Evolutionary conservation across 805 yeast species (phyloP).

Genomic region (Kodamaea hsintzibuensis): DNA sequence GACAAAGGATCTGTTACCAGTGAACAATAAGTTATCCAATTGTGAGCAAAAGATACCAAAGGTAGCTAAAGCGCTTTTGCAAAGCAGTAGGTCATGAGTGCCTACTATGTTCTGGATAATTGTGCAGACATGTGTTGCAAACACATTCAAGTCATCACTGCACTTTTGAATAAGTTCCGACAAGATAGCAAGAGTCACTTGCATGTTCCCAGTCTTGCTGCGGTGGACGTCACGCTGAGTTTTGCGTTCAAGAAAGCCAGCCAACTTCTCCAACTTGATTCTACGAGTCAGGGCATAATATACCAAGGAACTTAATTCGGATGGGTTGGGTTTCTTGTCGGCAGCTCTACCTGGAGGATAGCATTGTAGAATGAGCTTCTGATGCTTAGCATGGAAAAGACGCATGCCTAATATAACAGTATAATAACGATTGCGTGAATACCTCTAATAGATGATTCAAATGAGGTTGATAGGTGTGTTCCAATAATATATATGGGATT

Average conservation of each 20-base stretch:
- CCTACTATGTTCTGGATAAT: slow-evolving; percentile 55
- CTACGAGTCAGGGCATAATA: slow-evolving; percentile 91
- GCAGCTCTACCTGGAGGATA: slow-evolving; percentile 86
- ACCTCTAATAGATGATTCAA: too few relatives aligned
- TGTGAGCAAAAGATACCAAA: slow-evolving; percentile 46
- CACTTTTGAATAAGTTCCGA: slow-evolving; percentile 72
- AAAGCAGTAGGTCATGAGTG: slow-evolving; percentile 61
- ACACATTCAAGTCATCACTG: slow-evolving; percentile 78
- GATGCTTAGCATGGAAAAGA: slow-evolving; percentile 74
- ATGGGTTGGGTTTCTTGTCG: slow-evolving; percentile 90
- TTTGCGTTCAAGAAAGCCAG: slow-evolving; percentile 62
- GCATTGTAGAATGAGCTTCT: slow-evolving; percentile 84
- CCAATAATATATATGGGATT: background rate
- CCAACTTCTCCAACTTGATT: slow-evolving; percentile 85
- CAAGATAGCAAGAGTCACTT: slow-evolving; percentile 75
- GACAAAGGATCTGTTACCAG: slow-evolving; percentile 64
- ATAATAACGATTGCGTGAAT: background rate
- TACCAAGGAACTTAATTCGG: slow-evolving; percentile 83
- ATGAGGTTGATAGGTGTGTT: too few relatives aligned
- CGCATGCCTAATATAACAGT: slow-evolving; percentile 18
- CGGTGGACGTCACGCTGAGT: slow-evolving; percentile 61
- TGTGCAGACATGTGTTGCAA: slow-evolving; percentile 66
- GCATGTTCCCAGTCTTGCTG: slow-evolving; percentile 73
- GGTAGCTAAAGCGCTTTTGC: slow-evolving; percentile 52
- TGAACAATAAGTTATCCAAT: slow-evolving; percentile 62